phyloP scores from a whole-genome alignment of 768 basidiomycete genomes.

The Hygrocybe coccinea region DNA sequence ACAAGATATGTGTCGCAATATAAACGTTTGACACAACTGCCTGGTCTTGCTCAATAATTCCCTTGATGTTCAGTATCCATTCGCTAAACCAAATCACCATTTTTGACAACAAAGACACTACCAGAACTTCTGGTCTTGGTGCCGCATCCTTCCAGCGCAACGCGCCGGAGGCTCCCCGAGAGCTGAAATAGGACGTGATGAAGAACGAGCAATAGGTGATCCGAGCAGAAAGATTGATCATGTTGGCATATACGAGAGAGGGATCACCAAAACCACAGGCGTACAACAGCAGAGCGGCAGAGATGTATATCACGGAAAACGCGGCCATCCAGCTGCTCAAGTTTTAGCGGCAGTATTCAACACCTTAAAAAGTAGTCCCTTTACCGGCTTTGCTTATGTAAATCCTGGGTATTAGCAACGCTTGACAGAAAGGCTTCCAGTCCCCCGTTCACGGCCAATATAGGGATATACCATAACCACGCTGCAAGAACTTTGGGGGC shows the following conservation, averaged over 20 bases:
- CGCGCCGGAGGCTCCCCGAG: slow-evolving; percentile 8
- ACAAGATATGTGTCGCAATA: slow-evolving; percentile 31
- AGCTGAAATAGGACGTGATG: slow-evolving; percentile 42
- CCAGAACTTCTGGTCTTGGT: slow-evolving; percentile 22
- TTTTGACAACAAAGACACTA: slow-evolving; percentile 22
- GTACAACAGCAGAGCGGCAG: slow-evolving; percentile 45
- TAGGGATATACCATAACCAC: slow-evolving; percentile 87
- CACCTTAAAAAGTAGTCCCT: slow-evolving; percentile 13
- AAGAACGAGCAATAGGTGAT: slow-evolving; percentile 59
- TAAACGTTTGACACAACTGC: slow-evolving; percentile 21
- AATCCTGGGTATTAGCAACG: slow-evolving; percentile 60
- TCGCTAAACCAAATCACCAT: slow-evolving; percentile 27
- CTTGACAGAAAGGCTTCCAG: slow-evolving; percentile 88
- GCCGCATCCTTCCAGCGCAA: slow-evolving; percentile 24
- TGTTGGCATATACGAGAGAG: slow-evolving; percentile 73
- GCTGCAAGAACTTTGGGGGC: slow-evolving; percentile 72
- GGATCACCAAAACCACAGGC: slow-evolving; percentile 52
- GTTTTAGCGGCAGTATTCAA: slow-evolving; percentile 2
- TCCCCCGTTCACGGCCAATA: slow-evolving; percentile 84
- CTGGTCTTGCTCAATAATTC: slow-evolving; percentile 20
- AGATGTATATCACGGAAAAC: slow-evolving; percentile 67
- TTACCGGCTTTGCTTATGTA: slow-evolving; percentile 64
- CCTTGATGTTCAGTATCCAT: slow-evolving; percentile 17
- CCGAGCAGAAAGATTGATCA: slow-evolving; percentile 57
- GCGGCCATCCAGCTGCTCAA: slow-evolving; percentile 64